These are phyloP conservation scores for Cercospora nicotianae DNA, from an alignment of 2,329 filamentous ascomycete genomes.

Conservation along the genomic window DNA sequence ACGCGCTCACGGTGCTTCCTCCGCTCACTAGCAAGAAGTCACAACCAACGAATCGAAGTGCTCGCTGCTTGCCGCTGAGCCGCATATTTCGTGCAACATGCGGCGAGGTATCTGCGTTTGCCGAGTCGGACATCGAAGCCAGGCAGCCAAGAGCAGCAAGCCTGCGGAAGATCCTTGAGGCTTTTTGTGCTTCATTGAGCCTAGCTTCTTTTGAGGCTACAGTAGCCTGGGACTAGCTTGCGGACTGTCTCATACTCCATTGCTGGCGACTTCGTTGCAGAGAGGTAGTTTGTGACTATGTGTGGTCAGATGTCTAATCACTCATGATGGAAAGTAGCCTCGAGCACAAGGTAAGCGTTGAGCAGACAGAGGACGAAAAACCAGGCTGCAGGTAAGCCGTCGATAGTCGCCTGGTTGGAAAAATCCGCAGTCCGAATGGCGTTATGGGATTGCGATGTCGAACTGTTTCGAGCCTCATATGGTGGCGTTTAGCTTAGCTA, in stretches of 20 bases:
- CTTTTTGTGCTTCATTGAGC: background rate
- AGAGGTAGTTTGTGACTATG: background rate
- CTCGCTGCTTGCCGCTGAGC: background rate
- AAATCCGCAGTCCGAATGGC: background rate
- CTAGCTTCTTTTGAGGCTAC: background rate
- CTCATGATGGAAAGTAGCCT: background rate
- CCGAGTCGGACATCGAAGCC: conserved; percentile 9
- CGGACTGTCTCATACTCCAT: background rate
- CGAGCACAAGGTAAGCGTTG: background rate
- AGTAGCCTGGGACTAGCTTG: background rate
- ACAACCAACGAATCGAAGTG: background rate
- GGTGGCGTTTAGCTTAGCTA: conserved; percentile 47
- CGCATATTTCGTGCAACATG: background rate
- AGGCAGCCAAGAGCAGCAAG: background rate
- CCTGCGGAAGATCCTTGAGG: background rate
- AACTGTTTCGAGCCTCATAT: conserved; percentile 10
- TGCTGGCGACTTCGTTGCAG: background rate
- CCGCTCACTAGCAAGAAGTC: background rate
- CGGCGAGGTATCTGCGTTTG: background rate
- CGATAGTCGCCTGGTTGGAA: background rate
- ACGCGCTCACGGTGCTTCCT: background rate
- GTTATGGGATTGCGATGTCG: background rate
- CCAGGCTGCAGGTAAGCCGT: background rate
- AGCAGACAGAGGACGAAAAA: background rate
- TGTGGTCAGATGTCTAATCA: background rate